Base-by-base conservation (phyloP, 2,329 filamentous ascomycete species). In the Fusarium secorum region DNA sequence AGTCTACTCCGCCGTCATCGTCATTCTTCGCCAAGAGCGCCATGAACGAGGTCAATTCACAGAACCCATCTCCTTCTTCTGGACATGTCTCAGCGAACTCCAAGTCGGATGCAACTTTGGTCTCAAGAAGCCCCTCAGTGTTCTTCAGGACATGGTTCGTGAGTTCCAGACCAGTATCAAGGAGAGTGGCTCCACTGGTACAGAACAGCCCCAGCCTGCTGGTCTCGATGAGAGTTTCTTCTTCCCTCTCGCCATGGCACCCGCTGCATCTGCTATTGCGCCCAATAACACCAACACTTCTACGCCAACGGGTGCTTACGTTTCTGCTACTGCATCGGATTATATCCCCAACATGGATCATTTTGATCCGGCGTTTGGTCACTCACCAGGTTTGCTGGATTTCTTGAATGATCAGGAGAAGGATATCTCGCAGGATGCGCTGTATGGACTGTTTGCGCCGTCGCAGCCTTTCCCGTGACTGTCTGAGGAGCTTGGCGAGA, bases 31-130 rank as follows among this genome's bases (percentile, higher is more conserved):
- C 18, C 78, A 78, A 32, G 78, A 79, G 46, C 73, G 75, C 17
- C 69, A 76, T 17, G 75, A 78, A 28, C 70, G 77, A 20, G 77
- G 75, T 17, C 70, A 76, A 41, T 79, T 78, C 36, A 78, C 66
- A 3, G 77, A 81, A n/a, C 70, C 72, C 17, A 81, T 81, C 18
- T 76, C 73, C 11, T 81, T 81, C 66, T 81, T 81, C 69, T 81
- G 79, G 79, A 78, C 74, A 18, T 79, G 76, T 33, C 76, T 81
- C 38, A 77, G 75, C 33, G 79, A 81, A 32, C 62, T 81, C 13
- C 78, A 81, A 52, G 64, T 75, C 2, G 80, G 80, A 9, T 80
- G 80, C 60, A 79, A 81, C 53, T 77, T 79, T 60, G 80, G 80
- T 26, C 69, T 81, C n/a, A 77, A 78, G 62, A 79, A 79, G 35